These are phyloP conservation scores for Saccharum spontaneum DNA, from an alignment of 176 grass and related monocot genomes.

Conservation along the genomic window DNA sequence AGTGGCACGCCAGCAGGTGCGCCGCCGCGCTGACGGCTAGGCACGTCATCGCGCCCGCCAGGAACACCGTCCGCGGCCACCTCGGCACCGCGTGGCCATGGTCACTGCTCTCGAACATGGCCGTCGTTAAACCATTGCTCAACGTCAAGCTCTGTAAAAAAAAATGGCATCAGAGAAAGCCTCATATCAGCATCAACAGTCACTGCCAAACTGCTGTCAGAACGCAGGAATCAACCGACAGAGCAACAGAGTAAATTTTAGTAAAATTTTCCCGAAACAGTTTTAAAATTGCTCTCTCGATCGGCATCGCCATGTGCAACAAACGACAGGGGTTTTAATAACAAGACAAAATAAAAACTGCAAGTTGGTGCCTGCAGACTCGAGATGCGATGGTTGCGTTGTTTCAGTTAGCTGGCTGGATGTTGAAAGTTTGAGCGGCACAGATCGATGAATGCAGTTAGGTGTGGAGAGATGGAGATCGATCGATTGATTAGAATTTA, in stretches of 20 bases:
- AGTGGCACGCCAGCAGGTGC: slow-evolving; percentile 94
- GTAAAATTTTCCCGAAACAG: not conserved
- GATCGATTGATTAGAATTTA: not conserved
- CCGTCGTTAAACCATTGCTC: not conserved
- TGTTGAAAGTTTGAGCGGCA: not conserved
- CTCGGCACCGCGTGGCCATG: slow-evolving; percentile 25
- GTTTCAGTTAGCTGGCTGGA: not conserved
- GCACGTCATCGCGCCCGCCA: slow-evolving; percentile 82
- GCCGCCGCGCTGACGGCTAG: slow-evolving; percentile 72
- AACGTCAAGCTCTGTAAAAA: not conserved
- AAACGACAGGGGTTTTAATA: slow-evolving; percentile 1
- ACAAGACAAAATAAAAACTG: not conserved
- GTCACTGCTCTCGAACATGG: not conserved
- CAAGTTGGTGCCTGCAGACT: slow-evolving; percentile 7
- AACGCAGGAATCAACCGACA: not conserved
- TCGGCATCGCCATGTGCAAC: slow-evolving; percentile 5
- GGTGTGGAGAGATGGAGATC: not conserved
- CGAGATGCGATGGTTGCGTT: not conserved
- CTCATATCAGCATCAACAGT: not conserved
- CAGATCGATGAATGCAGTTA: slow-evolving; percentile 23
- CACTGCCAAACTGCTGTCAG: not conserved
- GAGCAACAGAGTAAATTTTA: not conserved
- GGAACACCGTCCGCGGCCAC: slow-evolving; percentile 87
- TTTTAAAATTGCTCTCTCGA: not conserved
- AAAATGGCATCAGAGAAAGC: not conserved